phyloP scores from a whole-genome alignment of 805 yeast genomes.

The Candida maltosa region DNA sequence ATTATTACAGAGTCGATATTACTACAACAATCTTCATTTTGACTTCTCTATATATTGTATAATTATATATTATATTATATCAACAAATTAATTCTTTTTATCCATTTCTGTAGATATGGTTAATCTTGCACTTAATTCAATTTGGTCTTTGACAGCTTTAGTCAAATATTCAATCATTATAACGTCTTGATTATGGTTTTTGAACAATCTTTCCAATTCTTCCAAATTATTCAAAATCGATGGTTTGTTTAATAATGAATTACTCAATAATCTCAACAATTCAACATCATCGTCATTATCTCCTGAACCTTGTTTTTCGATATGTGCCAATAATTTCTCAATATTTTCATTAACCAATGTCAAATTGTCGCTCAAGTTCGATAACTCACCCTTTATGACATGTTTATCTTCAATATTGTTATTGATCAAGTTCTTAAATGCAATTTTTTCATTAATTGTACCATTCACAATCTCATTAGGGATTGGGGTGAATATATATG shows the following conservation, averaged over 20 bases:
- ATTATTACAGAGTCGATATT: no score
- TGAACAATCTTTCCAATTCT: slow-evolving; percentile 57
- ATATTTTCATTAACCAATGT: slow-evolving; percentile 44
- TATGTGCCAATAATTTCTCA: slow-evolving; percentile 47
- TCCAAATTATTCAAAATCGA: slow-evolving; percentile 47
- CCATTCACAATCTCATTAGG: slow-evolving; percentile 61
- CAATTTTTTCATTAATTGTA: slow-evolving; percentile 52
- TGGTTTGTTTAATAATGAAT: slow-evolving; percentile 52
- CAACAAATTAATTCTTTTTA: no score
- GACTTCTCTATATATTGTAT: no score
- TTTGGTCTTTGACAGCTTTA: slow-evolving; percentile 79
- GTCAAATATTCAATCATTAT: slow-evolving; percentile 80
- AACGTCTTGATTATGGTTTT: slow-evolving; percentile 74
- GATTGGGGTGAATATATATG: slow-evolving; percentile 72
- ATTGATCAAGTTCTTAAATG: slow-evolving; percentile 46
- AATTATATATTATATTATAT: no score
- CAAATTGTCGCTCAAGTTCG: slow-evolving; percentile 45
- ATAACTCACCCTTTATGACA: slow-evolving; percentile 34
- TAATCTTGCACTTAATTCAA: slow-evolving; percentile 73
- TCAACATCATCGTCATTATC: slow-evolving; percentile 49
- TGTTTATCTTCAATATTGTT: slow-evolving; percentile 19
- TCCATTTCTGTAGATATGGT: slow-evolving; percentile 30
- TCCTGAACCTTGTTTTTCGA: slow-evolving; percentile 30
- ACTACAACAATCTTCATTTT: no score
- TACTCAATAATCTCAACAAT: slow-evolving; percentile 65